phyloP scores from a whole-genome alignment of 2,329 filamentous ascomycete species.

The Arthrobotrys musiformis region DNA sequence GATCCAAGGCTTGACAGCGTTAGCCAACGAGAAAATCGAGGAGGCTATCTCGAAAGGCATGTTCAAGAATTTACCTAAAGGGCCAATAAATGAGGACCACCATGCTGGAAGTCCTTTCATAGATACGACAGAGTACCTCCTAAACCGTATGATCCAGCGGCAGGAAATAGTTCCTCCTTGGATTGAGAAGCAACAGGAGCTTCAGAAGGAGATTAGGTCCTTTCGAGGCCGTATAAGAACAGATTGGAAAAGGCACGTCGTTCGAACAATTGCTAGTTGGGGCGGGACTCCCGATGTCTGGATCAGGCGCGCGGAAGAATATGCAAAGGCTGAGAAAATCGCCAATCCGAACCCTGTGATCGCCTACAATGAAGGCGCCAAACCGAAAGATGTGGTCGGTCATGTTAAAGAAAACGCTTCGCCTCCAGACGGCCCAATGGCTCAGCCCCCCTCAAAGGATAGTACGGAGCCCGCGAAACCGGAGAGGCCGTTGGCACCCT shows the following conservation, averaged over 20 bases:
- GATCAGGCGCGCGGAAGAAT: constrained; percentile 75
- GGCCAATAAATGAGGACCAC: constrained; percentile 81
- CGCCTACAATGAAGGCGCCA: constrained; percentile 60
- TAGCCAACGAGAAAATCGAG: constrained; percentile 93
- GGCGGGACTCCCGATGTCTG: constrained; percentile 81
- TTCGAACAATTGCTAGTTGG: constrained; percentile 78
- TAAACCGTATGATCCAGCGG: constrained; percentile 98
- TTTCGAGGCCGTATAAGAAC: constrained; percentile 80
- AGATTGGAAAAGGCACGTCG: constrained; percentile 87
- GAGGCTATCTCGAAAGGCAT: constrained; percentile 91
- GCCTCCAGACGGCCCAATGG: constrained; percentile 23
- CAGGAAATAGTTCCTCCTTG: constrained; percentile 96
- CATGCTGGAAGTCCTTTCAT: constrained; percentile 88
- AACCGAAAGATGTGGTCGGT: constrained; percentile 14
- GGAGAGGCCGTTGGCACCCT: constrained; percentile 66
- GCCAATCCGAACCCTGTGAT: constrained; percentile 72
- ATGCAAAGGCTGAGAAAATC: constrained; percentile 77
- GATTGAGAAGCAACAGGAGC: constrained; percentile 98
- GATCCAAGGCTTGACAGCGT: constrained; percentile 78
- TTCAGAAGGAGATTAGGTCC: constrained; percentile 73
- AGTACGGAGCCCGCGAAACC: background rate
- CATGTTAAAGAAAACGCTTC: background rate
- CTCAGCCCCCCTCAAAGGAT: background rate
- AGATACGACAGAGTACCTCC: constrained; percentile 95
- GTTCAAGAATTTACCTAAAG: constrained; percentile 79